phyloP scores from a whole-genome alignment of 495 filamentous ascomycete species.

The Aspergillus sclerotioniger region DNA sequence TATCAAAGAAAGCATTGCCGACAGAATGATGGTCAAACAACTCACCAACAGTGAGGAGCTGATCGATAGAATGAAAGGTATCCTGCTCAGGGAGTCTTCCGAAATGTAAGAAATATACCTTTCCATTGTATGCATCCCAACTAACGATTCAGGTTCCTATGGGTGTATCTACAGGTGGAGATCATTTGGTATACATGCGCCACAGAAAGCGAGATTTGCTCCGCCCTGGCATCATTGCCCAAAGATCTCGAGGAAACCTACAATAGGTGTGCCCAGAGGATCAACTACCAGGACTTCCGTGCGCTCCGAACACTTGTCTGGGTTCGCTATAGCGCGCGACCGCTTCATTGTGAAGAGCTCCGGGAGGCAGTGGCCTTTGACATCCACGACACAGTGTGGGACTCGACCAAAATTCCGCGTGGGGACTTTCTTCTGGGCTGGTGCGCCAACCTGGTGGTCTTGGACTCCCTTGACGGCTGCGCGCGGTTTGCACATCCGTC shows the following conservation, averaged over 20 bases:
- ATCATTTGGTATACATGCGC: slow-evolving; percentile 29
- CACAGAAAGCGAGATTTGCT: slow-evolving; percentile 24
- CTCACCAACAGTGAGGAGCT: slow-evolving; percentile 21
- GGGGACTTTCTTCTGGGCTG: slow-evolving; percentile 25
- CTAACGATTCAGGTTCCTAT: slow-evolving; percentile 25
- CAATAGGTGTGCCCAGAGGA: slow-evolving; percentile 18
- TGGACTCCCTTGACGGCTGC: slow-evolving; percentile 21
- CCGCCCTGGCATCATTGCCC: slow-evolving; percentile 20
- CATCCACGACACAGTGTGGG: slow-evolving; percentile 23
- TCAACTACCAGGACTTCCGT: slow-evolving; percentile 11
- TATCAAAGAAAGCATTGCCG: slow-evolving; percentile 20
- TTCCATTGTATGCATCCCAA: no score
- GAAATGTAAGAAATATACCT: slow-evolving; percentile 23
- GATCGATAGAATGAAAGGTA: slow-evolving; percentile 15
- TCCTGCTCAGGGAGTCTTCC: slow-evolving; percentile 16
- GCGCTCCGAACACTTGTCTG: slow-evolving; percentile 25
- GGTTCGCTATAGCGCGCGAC: slow-evolving; percentile 28
- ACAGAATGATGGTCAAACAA: slow-evolving; percentile 19
- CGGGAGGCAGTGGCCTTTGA: slow-evolving; percentile 34
- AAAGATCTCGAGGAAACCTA: slow-evolving; percentile 29
- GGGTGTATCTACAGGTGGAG: slow-evolving; percentile 31
- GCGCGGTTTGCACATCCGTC: slow-evolving; percentile 38
- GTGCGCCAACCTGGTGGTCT: slow-evolving; percentile 31
- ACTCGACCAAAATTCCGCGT: slow-evolving; percentile 21
- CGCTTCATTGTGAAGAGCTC: slow-evolving; percentile 34